phyloP scores from a whole-genome alignment of 2,329 filamentous ascomycete genomes.

The Colletotrichum shisoi region DNA sequence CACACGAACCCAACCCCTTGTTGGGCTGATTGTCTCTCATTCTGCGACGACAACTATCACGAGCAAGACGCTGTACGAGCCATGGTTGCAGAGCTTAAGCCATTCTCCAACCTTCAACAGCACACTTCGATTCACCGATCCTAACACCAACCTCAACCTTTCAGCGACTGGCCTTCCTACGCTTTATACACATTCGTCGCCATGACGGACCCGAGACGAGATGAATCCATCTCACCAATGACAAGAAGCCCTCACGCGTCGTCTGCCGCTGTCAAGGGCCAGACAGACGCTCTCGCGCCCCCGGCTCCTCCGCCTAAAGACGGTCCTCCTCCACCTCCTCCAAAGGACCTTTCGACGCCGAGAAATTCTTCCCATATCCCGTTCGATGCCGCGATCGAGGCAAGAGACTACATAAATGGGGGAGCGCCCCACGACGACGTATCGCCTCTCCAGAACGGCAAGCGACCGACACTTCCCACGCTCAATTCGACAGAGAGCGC shows the following conservation, averaged over 20 bases:
- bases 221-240: constrained; percentile 44
- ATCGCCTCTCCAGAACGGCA: constrained; percentile 42
- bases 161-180: background rate
- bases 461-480: constrained; percentile 22
- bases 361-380: constrained; percentile 36
- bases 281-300: constrained; percentile 27
- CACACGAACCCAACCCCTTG: constrained; percentile 13
- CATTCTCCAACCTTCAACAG: background rate
- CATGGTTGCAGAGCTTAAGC: constrained; percentile 6
- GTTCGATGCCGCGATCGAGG: constrained; percentile 41
- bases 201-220: constrained; percentile 38
- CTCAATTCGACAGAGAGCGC: constrained; percentile 38
- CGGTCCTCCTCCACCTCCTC: constrained; percentile 28
- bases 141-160: constrained; percentile 1
- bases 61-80: background rate
- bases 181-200: constrained; percentile 15
- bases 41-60: background rate
- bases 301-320: constrained; percentile 36
- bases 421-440: constrained; percentile 47
- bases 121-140: constrained; percentile 2
- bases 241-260: constrained; percentile 35
- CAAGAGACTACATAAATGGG: constrained; percentile 52
- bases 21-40: constrained; percentile 16
- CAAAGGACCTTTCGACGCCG: constrained; percentile 34
- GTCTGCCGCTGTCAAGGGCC: constrained; percentile 23